Evolutionary conservation across 169 alveolate species (phyloP).

Genomic region (Fabrea salina): DNA sequence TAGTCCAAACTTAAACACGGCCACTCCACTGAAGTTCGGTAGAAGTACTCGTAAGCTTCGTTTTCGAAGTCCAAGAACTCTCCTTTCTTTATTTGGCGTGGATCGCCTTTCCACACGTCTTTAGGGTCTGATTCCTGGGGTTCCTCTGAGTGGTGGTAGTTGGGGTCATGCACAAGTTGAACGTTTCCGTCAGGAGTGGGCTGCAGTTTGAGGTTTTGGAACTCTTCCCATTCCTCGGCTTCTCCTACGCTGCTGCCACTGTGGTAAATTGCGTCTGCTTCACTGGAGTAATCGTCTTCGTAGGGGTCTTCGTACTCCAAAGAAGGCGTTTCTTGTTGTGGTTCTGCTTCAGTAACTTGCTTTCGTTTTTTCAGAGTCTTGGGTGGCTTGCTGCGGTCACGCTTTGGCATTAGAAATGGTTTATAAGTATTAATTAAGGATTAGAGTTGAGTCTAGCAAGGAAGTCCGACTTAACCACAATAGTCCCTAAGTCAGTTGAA

Average conservation of each 20-base stretch:
- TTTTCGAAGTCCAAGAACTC: slow-evolving; percentile 51
- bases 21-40: slow-evolving; percentile 79
- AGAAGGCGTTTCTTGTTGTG: no score
- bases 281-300: slow-evolving; percentile 13
- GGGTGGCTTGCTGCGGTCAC: no score
- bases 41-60: slow-evolving; percentile 73
- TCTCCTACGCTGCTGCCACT: slow-evolving; percentile 31
- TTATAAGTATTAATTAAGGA: no score
- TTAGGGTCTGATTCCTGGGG: neutral
- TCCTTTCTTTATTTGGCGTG: neutral
- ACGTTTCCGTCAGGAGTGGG: slow-evolving; percentile 34
- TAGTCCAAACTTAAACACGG: slow-evolving; percentile 71
- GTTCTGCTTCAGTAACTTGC: no score
- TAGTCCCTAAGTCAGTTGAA: slow-evolving; percentile 27
- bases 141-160: neutral
- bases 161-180: slow-evolving; percentile 19
- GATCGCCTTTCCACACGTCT: slow-evolving; percentile 15
- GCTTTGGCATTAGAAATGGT: no score
- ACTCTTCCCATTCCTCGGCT: slow-evolving; percentile 35
- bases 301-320: slow-evolving; percentile 7
- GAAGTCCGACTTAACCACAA: neutral
- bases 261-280: slow-evolving; percentile 18
- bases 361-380: no score
- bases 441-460: no score
- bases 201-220: slow-evolving; percentile 33